Conservation (phyloP, 2,329 filamentous ascomycete genomes). For the Rhytidhysteron rufulum region DNA sequence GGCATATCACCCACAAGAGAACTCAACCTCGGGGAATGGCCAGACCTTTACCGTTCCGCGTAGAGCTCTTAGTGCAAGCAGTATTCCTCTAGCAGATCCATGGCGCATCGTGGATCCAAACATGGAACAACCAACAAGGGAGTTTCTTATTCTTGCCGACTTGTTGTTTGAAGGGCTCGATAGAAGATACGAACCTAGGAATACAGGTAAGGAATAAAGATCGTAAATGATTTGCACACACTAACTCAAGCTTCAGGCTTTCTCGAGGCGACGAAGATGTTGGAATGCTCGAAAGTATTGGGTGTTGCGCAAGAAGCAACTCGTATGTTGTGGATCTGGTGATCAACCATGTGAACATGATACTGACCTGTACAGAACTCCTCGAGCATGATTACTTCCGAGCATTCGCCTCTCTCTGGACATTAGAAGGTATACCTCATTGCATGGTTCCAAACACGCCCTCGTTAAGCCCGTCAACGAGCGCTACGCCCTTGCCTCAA, state of each 20-base stretch:
- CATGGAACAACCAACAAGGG: constrained; percentile 30
- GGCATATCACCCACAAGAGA: constrained; percentile 19
- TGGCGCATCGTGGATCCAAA: constrained; percentile 30
- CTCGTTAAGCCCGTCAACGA: constrained; percentile 20
- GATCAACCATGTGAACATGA: not conserved
- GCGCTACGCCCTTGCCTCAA: constrained; percentile 19
- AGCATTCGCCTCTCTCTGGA: constrained; percentile 31
- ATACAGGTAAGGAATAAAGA: constrained; percentile 16
- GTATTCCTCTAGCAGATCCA: constrained; percentile 24
- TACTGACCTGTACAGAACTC: constrained; percentile 13
- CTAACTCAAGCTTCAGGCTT: not conserved
- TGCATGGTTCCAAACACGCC: constrained; percentile 28
- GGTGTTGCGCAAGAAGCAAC: constrained; percentile 22
- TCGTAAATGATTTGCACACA: not conserved
- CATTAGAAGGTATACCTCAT: constrained; percentile 29
- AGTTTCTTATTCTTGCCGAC: constrained; percentile 34
- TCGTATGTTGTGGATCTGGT: constrained; percentile 18
- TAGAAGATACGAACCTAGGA: constrained; percentile 29
- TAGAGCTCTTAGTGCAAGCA: constrained; percentile 24
- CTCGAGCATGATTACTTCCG: constrained; percentile 24
- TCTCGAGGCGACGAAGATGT: constrained; percentile 29
- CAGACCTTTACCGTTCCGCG: constrained; percentile 23
- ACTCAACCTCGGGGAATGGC: constrained; percentile 10
- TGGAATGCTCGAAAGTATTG: constrained; percentile 26
- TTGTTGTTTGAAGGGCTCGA: constrained; percentile 29